Percentiles rank a stretch among this genome's conserved stretches.
These are phyloP conservation scores for Aspergillus quadrilineatus DNA, from an alignment of 2,329 filamentous ascomycete species.

Conservation along the genomic window DNA sequence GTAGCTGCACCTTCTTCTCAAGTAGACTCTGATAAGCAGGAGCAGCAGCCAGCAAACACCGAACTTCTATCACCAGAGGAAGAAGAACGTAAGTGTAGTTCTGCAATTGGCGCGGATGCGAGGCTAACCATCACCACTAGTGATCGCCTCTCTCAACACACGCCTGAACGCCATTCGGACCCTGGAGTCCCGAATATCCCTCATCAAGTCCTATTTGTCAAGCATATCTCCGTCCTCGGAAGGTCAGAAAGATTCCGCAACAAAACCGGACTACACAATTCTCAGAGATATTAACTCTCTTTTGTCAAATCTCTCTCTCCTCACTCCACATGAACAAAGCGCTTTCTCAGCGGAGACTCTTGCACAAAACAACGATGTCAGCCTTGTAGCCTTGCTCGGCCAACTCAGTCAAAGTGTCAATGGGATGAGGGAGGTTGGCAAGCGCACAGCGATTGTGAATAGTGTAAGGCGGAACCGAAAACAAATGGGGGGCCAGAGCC, in stretches of 20 bases:
- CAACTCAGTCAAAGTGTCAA: slow-evolving; percentile 71
- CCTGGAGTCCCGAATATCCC: slow-evolving; percentile 72
- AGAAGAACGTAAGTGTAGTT: slow-evolving; percentile 55
- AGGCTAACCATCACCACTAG: slow-evolving; percentile 17
- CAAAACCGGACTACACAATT: slow-evolving; percentile 66
- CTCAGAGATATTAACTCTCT: slow-evolving; percentile 87
- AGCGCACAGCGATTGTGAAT: slow-evolving; percentile 67
- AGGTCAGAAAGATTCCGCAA: slow-evolving; percentile 34
- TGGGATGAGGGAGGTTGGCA: slow-evolving; percentile 70
- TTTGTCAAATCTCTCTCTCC: slow-evolving; percentile 75
- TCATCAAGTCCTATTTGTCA: slow-evolving; percentile 74
- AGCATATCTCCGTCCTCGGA: slow-evolving; percentile 62
- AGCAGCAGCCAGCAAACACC: slow-evolving; percentile 25
- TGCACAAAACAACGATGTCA: slow-evolving; percentile 80
- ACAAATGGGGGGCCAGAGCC: slow-evolving; percentile 22
- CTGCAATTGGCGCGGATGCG: not conserved
- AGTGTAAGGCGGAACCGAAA: slow-evolving; percentile 27
- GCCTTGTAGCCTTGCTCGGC: slow-evolving; percentile 73
- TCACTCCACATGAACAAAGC: slow-evolving; percentile 67
- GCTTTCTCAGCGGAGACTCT: slow-evolving; percentile 69
- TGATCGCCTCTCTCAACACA: slow-evolving; percentile 68
- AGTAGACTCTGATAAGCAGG: slow-evolving; percentile 20
- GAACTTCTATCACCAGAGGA: slow-evolving; percentile 57
- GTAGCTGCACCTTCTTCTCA: slow-evolving; percentile 11
- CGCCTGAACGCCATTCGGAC: slow-evolving; percentile 94